Base-by-base conservation (phyloP, 2,329 filamentous ascomycete species). In the Beauveria sp. region DNA sequence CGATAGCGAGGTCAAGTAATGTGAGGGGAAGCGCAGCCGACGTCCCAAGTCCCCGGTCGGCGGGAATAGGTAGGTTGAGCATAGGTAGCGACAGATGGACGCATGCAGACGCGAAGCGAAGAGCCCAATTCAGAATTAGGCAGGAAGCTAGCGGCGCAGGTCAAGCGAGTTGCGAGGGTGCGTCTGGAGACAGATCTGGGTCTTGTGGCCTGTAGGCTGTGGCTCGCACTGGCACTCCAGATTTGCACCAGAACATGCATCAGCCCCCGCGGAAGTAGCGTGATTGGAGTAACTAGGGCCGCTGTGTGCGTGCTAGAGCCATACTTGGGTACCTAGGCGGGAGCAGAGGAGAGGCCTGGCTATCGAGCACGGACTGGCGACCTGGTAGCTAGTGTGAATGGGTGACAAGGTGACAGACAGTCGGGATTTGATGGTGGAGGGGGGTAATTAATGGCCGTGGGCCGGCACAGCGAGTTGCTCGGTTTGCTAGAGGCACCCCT, bases 401-500 rank as follows among this genome's bases (percentile, higher is more conserved):
- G 28, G 20, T 56, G 46, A 38, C 38, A n/a, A 34, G 28, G 20
- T 56, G 46, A 38, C 38, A n/a, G 46, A 30, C 34, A 38, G 24
- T 34, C 24, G 34, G 30, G 46, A 50, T 47, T 51, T 45, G 24
- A 18, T 52, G 26, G 49, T 47, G 16, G 28, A 47, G 16, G 57
- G 57, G 49, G 40, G 57, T 34, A 12, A 34, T 34, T 12, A 12
- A 34, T 34, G 30, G 10, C 30, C 28, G 30, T 5, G 34, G 49
- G 58, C 28, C 26, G 43, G 14, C 40, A 42, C 53, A 47, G 49
- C 26, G n/a, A 46, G 42, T 46, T 28, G 28, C 20, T 12, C 14
- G 5, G 34, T 30, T 60, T 47, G 58, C 49, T 60, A 60, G 42
- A 53, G 40, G 38, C 58, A 60, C 58, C 22, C 58, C 49, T 28